Conservation (phyloP, 176 grass and related monocot genomes). For the Otatea glauca region DNA sequence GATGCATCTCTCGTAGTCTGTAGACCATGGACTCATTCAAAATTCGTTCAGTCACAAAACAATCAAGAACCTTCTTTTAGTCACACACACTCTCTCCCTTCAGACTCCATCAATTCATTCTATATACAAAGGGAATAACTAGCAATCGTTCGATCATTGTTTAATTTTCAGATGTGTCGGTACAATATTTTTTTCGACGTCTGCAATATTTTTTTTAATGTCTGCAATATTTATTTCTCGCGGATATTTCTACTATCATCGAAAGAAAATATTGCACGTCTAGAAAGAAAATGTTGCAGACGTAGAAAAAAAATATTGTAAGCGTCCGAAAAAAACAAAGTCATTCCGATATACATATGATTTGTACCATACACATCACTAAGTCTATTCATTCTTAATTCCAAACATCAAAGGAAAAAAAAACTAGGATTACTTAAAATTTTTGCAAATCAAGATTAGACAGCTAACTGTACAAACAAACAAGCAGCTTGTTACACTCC, state of each 20-base stretch:
- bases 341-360: background rate
- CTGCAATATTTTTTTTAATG: too few species aligned
- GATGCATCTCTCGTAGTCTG: background rate
- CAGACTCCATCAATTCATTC: slow-evolving; percentile 39
- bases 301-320: too few species aligned
- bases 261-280: too few species aligned
- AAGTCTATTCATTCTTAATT: slow-evolving; percentile 30
- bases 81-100: background rate
- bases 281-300: too few species aligned
- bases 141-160: too few species aligned
- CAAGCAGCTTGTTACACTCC: slow-evolving; percentile 23
- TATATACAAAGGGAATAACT: too few species aligned
- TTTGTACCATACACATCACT: slow-evolving; percentile 41
- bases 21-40: background rate
- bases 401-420: slow-evolving; percentile 7
- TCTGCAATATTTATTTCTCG: too few species aligned
- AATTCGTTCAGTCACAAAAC: slow-evolving; percentile 34
- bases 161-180: too few species aligned
- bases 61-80: slow-evolving; percentile 49
- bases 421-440: background rate
- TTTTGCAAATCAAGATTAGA: slow-evolving; percentile 38
- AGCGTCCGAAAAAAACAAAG: too few species aligned
- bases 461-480: slow-evolving; percentile 43
- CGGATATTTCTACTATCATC: too few species aligned
- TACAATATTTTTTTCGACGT: too few species aligned